Conservation (phyloP, 495 filamentous ascomycete species). For the Trypethelium eluteriae region DNA sequence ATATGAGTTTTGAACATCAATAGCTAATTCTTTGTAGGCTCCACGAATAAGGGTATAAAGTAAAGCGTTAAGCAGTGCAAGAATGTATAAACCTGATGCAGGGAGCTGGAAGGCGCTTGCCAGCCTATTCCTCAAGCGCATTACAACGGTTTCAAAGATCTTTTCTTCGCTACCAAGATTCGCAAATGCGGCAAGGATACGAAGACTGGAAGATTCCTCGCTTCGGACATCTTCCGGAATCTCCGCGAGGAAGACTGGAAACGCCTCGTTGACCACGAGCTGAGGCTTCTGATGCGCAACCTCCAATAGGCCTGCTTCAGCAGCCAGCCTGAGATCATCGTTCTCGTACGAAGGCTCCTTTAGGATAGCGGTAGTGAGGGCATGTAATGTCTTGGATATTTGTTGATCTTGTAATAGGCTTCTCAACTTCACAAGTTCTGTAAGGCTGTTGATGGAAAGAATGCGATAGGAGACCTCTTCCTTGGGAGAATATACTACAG, state of each 20-base stretch:
- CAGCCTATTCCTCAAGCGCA: slow-evolving; percentile 60
- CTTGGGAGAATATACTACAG: slow-evolving; percentile 51
- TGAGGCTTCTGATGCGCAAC: slow-evolving; percentile 59
- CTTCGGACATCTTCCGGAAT: slow-evolving; percentile 52
- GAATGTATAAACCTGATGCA: slow-evolving; percentile 48
- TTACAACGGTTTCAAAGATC: slow-evolving; percentile 61
- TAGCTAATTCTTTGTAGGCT: not conserved
- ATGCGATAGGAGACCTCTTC: slow-evolving; percentile 61
- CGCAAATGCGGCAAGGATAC: slow-evolving; percentile 59
- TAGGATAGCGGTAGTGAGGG: slow-evolving; percentile 58
- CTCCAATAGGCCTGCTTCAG: slow-evolving; percentile 55
- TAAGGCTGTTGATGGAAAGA: slow-evolving; percentile 52
- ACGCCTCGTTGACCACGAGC: slow-evolving; percentile 62
- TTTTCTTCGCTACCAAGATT: slow-evolving; percentile 57
- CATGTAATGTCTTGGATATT: slow-evolving; percentile 55
- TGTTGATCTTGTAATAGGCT: slow-evolving; percentile 56
- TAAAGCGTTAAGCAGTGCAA: slow-evolving; percentile 55
- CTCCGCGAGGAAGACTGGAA: slow-evolving; percentile 65
- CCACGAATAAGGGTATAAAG: slow-evolving; percentile 49
- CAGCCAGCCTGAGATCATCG: slow-evolving; percentile 53
- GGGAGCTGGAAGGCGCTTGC: slow-evolving; percentile 48
- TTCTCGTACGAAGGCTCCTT: slow-evolving; percentile 50
- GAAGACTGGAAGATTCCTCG: slow-evolving; percentile 40
- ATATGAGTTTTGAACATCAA: not conserved
- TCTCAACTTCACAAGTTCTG: slow-evolving; percentile 48